Base-by-base conservation (phyloP, 352 stramenopile species). In the Elongisporangium prolatum region DNA sequence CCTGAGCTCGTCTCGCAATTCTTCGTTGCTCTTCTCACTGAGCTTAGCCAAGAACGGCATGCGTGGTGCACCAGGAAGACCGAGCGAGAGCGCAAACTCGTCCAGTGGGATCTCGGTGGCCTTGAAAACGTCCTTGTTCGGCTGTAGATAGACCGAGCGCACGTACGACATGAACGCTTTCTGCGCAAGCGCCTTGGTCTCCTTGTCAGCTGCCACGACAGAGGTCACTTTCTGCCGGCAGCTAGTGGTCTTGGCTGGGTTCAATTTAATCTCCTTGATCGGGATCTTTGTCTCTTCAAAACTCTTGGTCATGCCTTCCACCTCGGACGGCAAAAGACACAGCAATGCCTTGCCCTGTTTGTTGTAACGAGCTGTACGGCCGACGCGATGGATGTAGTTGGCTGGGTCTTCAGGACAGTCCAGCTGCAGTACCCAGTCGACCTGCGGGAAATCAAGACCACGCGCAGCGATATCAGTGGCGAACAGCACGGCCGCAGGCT, bases 111-210 rank as follows among this genome's bases (percentile, higher is more conserved):
- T 73, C 60, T 91, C 67, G 9, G 75, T 76, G 11, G 97, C 84
- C 52, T 98, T 75, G 61, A 99, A 99, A 14, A 98, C 86, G 20
- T 97, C 77, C 65, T 97, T 96, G 63, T 98, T 88, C 3, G 94
- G 93, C 89, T 98, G 95, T 21, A 99, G 71, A 53, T 97, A 88
- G 37, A 99, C 86, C 0, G 89, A 98, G 21, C 97, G 91, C 34
- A 99, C 77, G 71, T 99, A 99, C 14, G 93, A 98, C 75, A 96
- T 96, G 69, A 99, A 99, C 17, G 97, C 97, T 65, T 98, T 99
- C 65, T 99, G 97, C 0, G 96, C 97, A 16, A 99, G 68, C 47
- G 88, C 63, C 65, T 98, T 97, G 59, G 99, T 88, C 22, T 98
- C 86, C 52, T 93, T 89, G 67, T 99, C 90, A 11, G 93, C 80